phyloP scores from a whole-genome alignment of 805 yeast genomes.

The Metschnikowia henanensis region DNA sequence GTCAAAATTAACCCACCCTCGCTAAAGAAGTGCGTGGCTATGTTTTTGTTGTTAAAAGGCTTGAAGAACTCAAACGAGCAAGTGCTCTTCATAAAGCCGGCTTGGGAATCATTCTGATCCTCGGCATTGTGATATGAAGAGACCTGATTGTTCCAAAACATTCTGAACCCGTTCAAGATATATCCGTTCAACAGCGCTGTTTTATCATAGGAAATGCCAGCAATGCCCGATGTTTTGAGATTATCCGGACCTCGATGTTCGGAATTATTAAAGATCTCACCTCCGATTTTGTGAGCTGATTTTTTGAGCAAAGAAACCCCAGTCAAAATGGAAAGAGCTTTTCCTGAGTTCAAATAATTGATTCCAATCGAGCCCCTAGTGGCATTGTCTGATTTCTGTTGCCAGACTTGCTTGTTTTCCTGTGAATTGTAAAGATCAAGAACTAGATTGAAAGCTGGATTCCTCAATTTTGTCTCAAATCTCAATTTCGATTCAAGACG shows the following conservation, averaged over 20 bases:
- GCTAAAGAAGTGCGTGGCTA: constrained; percentile 51
- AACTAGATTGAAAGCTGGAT: constrained; percentile 44
- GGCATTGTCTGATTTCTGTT: constrained; percentile 54
- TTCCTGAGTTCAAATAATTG: constrained; percentile 28
- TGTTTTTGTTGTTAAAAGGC: constrained; percentile 42
- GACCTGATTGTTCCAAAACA: constrained; percentile 62
- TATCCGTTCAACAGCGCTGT: background rate
- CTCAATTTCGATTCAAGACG: constrained; percentile 45
- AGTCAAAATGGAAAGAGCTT: constrained; percentile 29
- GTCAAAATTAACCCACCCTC: constrained; percentile 58
- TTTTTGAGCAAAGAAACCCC: constrained; percentile 67
- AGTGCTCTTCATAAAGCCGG: constrained; percentile 36
- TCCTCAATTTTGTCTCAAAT: constrained; percentile 45
- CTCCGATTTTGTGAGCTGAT: constrained; percentile 49
- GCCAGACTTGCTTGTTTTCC: constrained; percentile 50
- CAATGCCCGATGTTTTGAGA: constrained; percentile 35
- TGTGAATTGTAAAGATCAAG: constrained; percentile 32
- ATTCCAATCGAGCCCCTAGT: constrained; percentile 54
- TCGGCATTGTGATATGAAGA: constrained; percentile 33
- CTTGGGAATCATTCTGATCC: constrained; percentile 18
- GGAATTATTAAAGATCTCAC: constrained; percentile 47
- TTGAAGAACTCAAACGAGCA: constrained; percentile 31
- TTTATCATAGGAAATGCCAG: constrained; percentile 24
- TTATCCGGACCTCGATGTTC: constrained; percentile 31
- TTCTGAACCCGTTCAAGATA: constrained; percentile 38